phyloP scores from a whole-genome alignment of 148 eudicot genomes.

The Polygonum aviculare region DNA sequence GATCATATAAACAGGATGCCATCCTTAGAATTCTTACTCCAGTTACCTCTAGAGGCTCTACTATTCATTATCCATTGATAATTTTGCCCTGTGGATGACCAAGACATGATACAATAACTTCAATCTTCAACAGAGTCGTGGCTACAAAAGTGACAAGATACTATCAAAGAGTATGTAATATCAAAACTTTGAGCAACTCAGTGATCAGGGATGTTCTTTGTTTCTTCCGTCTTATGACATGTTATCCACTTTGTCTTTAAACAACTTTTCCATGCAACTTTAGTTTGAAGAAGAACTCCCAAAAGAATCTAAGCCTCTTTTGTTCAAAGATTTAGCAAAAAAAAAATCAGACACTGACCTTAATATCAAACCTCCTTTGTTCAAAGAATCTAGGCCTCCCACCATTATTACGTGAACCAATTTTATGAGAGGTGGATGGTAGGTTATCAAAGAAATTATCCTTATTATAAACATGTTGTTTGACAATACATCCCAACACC shows the following conservation, averaged over 20 bases:
- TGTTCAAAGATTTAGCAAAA: not conserved
- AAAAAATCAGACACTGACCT: slow-evolving; percentile 27
- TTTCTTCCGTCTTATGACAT: not conserved
- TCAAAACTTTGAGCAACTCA: not conserved
- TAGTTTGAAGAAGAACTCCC: not conserved
- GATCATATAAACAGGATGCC: not conserved
- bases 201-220: too few relatives aligned
- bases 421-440: slow-evolving; percentile 42
- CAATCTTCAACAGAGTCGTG: too few relatives aligned
- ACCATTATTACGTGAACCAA: slow-evolving; percentile 20
- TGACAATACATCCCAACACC: not conserved
- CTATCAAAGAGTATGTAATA: too few relatives aligned
- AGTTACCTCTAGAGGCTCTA: not conserved
- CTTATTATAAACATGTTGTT: slow-evolving; percentile 55
- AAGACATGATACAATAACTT: not conserved
- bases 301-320: too few relatives aligned
- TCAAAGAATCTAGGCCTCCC: slow-evolving; percentile 50
- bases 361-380: slow-evolving; percentile 43
- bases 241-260: not conserved
- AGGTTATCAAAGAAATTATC: slow-evolving; percentile 65
- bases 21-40: not conserved
- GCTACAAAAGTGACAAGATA: too few relatives aligned
- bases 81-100: not conserved
- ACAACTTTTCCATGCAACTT: not conserved
- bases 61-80: not conserved